These are phyloP conservation scores for Hypoxylon sp. DNA, from an alignment of 2,329 filamentous ascomycete genomes.

Conservation along the genomic window DNA sequence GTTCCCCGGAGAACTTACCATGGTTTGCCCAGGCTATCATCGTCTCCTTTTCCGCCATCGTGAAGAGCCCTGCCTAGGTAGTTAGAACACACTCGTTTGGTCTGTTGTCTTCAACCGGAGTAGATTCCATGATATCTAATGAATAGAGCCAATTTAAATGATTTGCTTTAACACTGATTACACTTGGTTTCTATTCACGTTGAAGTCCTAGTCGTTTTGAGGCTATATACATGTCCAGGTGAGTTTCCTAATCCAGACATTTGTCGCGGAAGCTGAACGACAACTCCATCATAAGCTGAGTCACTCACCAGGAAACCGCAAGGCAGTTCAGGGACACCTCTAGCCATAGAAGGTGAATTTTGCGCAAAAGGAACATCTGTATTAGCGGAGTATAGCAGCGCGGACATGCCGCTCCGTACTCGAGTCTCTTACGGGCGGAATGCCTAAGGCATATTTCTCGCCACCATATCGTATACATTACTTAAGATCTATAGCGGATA, in stretches of 20 bases:
- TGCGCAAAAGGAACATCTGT: slow-evolving; percentile 1
- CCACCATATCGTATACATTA: slow-evolving; percentile 5
- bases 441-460: slow-evolving; percentile 15
- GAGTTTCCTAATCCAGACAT: slow-evolving; percentile 30
- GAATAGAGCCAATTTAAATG: slow-evolving; percentile 21
- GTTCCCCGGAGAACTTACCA: slow-evolving; percentile 16
- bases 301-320: slow-evolving; percentile 24
- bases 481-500: not conserved
- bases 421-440: slow-evolving; percentile 13
- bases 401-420: slow-evolving; percentile 19
- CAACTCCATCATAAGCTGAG: slow-evolving; percentile 35
- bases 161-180: not conserved
- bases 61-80: slow-evolving; percentile 5
- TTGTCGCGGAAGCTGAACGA: slow-evolving; percentile 31
- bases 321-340: slow-evolving; percentile 9
- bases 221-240: slow-evolving; percentile 29
- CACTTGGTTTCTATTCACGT: slow-evolving; percentile 29
- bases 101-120: slow-evolving; percentile 12
- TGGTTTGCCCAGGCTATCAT: slow-evolving; percentile 14
- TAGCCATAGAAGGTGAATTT: slow-evolving; percentile 7
- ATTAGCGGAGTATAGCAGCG: slow-evolving; percentile 17
- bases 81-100: slow-evolving; percentile 1
- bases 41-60: slow-evolving; percentile 31
- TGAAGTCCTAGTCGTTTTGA: slow-evolving; percentile 28
- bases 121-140: slow-evolving; percentile 11